These are phyloP conservation scores for Pseudonectria buxi DNA, from an alignment of 2,329 filamentous ascomycete genomes.

Conservation along the genomic window DNA sequence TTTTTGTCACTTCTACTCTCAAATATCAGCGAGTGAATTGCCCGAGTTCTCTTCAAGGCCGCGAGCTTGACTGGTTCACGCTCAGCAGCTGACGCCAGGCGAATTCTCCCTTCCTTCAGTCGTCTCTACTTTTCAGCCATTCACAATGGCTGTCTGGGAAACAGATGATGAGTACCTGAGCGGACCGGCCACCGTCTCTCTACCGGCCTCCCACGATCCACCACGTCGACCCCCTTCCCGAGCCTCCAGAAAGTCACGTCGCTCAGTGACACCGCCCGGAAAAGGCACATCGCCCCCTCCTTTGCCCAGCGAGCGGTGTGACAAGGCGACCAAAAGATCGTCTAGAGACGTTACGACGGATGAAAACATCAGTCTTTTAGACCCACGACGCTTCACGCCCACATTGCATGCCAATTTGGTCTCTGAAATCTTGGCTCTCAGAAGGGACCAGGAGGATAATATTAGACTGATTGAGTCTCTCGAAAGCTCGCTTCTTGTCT, in stretches of 20 bases:
- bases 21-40: not conserved
- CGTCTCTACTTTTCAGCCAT: not conserved
- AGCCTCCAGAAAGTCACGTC: conserved; percentile 52
- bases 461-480: conserved; percentile 78
- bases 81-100: conserved; percentile 2
- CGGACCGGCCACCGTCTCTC: conserved; percentile 46
- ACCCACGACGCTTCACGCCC: conserved; percentile 88
- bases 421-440: conserved; percentile 81
- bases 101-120: not conserved
- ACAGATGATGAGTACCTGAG: conserved; percentile 56
- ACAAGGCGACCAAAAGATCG: conserved; percentile 43
- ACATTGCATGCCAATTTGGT: conserved; percentile 92
- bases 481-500: conserved; percentile 65
- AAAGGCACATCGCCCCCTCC: conserved; percentile 53
- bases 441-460: conserved; percentile 87
- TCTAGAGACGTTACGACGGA: conserved; percentile 56
- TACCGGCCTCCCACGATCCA: conserved; percentile 66
- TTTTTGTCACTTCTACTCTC: not conserved
- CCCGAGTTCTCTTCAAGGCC: not conserved
- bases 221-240: conserved; percentile 68
- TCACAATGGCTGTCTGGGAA: conserved; percentile 51
- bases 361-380: conserved; percentile 67
- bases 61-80: not conserved
- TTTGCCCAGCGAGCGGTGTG: conserved; percentile 34
- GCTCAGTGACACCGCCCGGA: conserved; percentile 59